Conservation (phyloP, 2,329 filamentous ascomycete species). For the Cladorrhinum sp. region DNA sequence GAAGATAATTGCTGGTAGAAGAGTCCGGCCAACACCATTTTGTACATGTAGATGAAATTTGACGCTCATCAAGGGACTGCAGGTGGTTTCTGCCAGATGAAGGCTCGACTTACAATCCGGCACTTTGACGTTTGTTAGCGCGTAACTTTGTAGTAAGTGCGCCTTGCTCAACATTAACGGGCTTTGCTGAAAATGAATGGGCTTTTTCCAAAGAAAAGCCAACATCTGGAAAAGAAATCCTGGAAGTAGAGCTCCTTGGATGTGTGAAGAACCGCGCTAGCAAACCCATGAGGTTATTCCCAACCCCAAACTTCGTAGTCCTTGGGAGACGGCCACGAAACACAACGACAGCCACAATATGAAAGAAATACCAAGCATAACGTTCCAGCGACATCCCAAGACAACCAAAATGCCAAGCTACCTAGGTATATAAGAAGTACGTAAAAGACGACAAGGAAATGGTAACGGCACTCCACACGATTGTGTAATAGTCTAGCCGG, state of each 20-base stretch:
- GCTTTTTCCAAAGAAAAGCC: too few relatives aligned
- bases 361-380: neutral
- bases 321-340: too few relatives aligned
- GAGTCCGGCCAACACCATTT: neutral
- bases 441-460: conserved; percentile 27
- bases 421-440: neutral
- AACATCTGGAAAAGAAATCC: too few relatives aligned
- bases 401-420: neutral
- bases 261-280: too few relatives aligned
- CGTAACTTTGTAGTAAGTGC: too few relatives aligned
- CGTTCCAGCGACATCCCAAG: neutral
- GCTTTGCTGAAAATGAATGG: too few relatives aligned
- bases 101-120: neutral
- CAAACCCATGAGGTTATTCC: too few relatives aligned
- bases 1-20: neutral
- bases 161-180: too few relatives aligned
- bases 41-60: neutral
- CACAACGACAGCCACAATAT: neutral
- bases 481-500: conserved; percentile 3
- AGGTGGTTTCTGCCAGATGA: neutral
- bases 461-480: neutral
- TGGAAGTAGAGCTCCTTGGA: too few relatives aligned
- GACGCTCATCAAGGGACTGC: neutral
- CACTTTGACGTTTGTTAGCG: too few relatives aligned
- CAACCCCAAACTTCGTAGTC: too few relatives aligned